Conservation (phyloP, 2,329 filamentous ascomycete species). For the Fusarium aywerte region DNA sequence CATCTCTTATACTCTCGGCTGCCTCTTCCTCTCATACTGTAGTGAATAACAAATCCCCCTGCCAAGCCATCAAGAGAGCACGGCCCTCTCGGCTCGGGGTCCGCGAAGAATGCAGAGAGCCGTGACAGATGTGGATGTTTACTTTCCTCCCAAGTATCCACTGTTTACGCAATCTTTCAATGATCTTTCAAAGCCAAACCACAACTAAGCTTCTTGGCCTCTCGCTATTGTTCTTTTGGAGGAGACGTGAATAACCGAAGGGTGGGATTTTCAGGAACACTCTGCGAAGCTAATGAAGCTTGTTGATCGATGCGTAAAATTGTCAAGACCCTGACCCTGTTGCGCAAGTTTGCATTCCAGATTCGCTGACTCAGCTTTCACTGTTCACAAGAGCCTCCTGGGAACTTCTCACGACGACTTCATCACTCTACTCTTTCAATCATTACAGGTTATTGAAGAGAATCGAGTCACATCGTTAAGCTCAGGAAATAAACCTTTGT, state of each 20-base stretch:
- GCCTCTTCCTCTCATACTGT: slow-evolving; percentile 17
- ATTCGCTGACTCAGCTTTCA: slow-evolving; percentile 12
- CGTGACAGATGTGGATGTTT: slow-evolving; percentile 25
- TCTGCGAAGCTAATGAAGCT: slow-evolving; percentile 1
- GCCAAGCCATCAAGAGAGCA: slow-evolving; percentile 27
- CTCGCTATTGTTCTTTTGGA: not conserved
- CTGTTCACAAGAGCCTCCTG: slow-evolving; percentile 1
- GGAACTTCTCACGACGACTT: slow-evolving; percentile 9
- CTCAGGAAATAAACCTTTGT: not conserved
- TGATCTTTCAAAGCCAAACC: slow-evolving; percentile 13
- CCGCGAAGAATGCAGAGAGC: slow-evolving; percentile 36
- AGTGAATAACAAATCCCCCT: slow-evolving; percentile 24
- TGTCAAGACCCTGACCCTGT: slow-evolving; percentile 5
- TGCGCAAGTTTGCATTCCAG: slow-evolving; percentile 15
- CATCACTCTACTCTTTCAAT: slow-evolving; percentile 1
- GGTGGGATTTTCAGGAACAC: slow-evolving; percentile 25
- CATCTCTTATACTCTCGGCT: slow-evolving; percentile 25
- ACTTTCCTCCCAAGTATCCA: slow-evolving; percentile 19
- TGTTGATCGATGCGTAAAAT: slow-evolving; percentile 10
- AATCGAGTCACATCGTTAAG: not conserved
- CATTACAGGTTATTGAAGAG: not conserved
- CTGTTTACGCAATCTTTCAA: slow-evolving; percentile 30
- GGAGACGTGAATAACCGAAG: not conserved
- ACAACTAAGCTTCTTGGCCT: slow-evolving; percentile 10
- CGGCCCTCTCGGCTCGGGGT: slow-evolving; percentile 44